Evolutionary conservation across 352 stramenopile species (phyloP), one percentile per base, ranked within the genome.

Genomic region (Pythium apleroticum): DNA sequence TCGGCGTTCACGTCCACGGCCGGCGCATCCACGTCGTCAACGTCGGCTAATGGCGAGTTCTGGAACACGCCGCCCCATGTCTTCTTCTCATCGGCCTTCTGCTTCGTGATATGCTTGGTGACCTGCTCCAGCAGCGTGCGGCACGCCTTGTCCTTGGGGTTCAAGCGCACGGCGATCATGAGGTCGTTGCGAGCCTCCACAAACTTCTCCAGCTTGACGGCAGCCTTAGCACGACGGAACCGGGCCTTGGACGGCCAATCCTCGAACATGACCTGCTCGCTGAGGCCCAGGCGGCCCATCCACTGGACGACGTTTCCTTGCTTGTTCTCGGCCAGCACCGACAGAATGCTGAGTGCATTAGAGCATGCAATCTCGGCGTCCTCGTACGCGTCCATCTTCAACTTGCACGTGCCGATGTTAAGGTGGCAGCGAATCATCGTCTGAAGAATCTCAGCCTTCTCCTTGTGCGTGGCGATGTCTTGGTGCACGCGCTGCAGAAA

Each of bases 371-470:
- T 88, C 57, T 92, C 83, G 9, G 84, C 84, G 52, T 95, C 84
- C 12, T 65, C 35, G 60, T 88, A 83, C 45, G 65, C 69, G 56
- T 91, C 75, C 6, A 83, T 62, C 68, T 93, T 92, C 57, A 95
- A 76, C 57, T 93, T 95, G 78, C 83, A 95, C 10, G 87, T 86
- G 17, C 78, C 78, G 56, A 95, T 90, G 62, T 95, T 95, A 22
- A 95, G 69, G 60, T 95, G 87, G 60, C 87, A 95, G 33, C 87
- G 87, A 41, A 95, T 91, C 87, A 95, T 95, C 17, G 87, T 95
- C 75, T 93, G 84, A 17, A 95, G 77, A 60, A 93, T 90, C 30
- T 75, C 88, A 41, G 87, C 87, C 66, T 93, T 95, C 46, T 95
- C 80, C 65, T 95, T 95, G 69, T 95, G 83, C 0, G 84, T 93